These are phyloP conservation scores for Fistulinella prunicolor DNA, from an alignment of 768 basidiomycete species.

Conservation along the genomic window DNA sequence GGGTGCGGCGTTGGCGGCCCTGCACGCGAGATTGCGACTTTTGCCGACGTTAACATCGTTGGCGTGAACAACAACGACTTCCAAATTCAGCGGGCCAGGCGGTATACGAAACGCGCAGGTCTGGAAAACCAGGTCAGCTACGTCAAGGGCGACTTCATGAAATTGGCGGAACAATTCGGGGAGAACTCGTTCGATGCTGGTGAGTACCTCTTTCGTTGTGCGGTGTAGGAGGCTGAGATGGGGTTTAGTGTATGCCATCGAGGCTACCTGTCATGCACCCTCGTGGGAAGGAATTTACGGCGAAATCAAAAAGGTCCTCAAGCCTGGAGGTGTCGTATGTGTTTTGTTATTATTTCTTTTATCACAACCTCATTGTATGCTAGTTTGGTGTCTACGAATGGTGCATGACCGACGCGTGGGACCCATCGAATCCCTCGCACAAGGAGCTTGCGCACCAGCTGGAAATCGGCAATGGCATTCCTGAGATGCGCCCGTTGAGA, in stretches of 20 bases:
- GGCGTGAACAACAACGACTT: conserved; percentile 97
- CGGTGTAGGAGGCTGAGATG: conserved; percentile 3
- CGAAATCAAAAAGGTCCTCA: conserved; percentile 89
- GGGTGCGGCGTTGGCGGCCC: conserved; percentile 98
- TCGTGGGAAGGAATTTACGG: conserved; percentile 94
- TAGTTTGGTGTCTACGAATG: conserved; percentile 99
- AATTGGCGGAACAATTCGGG: conserved; percentile 86
- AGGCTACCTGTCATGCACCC: conserved; percentile 96
- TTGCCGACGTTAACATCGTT: conserved; percentile 79
- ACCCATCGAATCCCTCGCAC: conserved; percentile 80
- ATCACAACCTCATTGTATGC: conserved; percentile 1
- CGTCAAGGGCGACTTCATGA: conserved; percentile 96
- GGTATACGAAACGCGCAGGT: conserved; percentile 75
- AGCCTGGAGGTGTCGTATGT: conserved; percentile 92
- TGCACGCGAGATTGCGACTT: conserved; percentile 90
- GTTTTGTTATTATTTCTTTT: neutral
- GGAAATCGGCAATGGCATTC: conserved; percentile 95
- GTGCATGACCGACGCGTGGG: conserved; percentile 97
- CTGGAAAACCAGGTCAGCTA: conserved; percentile 77
- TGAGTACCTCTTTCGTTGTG: conserved; percentile 33
- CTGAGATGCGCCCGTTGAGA: conserved; percentile 86
- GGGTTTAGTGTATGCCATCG: conserved; percentile 86
- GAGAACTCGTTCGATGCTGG: conserved; percentile 93
- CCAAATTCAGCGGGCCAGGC: conserved; percentile 83
- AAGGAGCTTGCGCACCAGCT: conserved; percentile 89